Base-by-base conservation (phyloP, 2,329 filamentous ascomycete genomes). In the Scorias spongiosa region DNA sequence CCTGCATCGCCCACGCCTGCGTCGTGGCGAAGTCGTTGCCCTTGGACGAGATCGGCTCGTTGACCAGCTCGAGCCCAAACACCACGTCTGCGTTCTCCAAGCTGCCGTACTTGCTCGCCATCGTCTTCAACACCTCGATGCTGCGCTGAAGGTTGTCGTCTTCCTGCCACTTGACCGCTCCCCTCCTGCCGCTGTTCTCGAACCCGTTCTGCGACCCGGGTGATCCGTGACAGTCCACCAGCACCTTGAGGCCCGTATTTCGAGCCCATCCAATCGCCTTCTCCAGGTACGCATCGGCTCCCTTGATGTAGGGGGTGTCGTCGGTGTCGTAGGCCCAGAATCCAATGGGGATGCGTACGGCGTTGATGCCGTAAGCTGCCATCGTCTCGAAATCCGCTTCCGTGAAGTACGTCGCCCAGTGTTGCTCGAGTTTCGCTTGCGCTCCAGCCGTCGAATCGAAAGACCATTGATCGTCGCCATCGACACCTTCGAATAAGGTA, bases 141-240 rank as follows among this genome's bases (percentile, higher is more conserved):
- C 61, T 65, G 5, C 56, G 49, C 6, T 54, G 37, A 7, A 65
- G 54, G 44, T 62, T 65, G 47, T 50, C 10, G 46, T 32, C 44
- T 3, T 39, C 42, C 48, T 60, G 57, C 60, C 60, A 62, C 14
- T 50, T 30, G 15, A 56, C 51, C 8, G 37, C 34, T 3, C 51
- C 55, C 12, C 38, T 38, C 6, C 43, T 49, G 10, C 58, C 58
- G 34, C 53, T 59, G 46, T 57, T 54, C 29, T 62, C 62, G 47
- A 70, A 72, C 10, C 70, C 72, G 49, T 74, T 74, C 49, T 73
- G 69, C 3, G 60, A 66, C 17, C 65, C 65, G 12, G 69, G 69
- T 3, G 66, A 65, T 29, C 65, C 69, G 50, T 72, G 70, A n/a
- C 69, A 60, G 49, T 74, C 71, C 18, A 74, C 64, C 51, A 69